Base-by-base conservation (phyloP, 805 yeast species). In the Peterozyma toletana region DNA sequence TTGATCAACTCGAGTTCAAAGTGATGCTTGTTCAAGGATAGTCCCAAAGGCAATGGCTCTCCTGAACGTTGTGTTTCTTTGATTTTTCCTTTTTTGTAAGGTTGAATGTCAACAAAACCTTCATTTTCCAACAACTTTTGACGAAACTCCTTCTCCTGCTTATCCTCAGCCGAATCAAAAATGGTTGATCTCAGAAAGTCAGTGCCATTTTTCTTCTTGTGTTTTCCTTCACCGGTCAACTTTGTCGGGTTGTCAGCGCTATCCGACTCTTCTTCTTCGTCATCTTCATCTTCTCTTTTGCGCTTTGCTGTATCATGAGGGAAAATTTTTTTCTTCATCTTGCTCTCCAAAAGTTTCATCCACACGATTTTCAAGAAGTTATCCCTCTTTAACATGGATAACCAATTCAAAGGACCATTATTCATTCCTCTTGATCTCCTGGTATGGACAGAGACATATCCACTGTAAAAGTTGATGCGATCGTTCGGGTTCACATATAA, bases 331-430 rank as follows among this genome's bases (percentile, higher is more conserved):
- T 30, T 33, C 11, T 43, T 37, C 39, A 48, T 53, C 36, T 53
- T 60, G 31, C 40, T 41, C 15, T 51, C 56, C 16, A 54, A 21
- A 6, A 56, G 48, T 43, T 51, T 51, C 31, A 40, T 41, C 79
- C 61, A 66, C n/a, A 67, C 48, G 2, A 65, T 58, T 14, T 54
- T 51, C 45, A 66, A 37, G 52, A 60, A 61, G 38, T 60, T 62
- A 56, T 79, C 85, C 48, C 67, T 75, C 43, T 67, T 66, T 42
- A 77, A 56, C 21, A 73, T 45, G 0, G 82, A 58, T 3, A 71
- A 50, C 71, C 78, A 71, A 1, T 80, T 57, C 33, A 76, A 63
- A 0, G 83, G 78, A 1, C 83, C 84, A 55, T 67, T 71, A 50
- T 70, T 68, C 46, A 66, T 64, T 30, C 70, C 57, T 37, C 76